phyloP scores from a whole-genome alignment of 208 protist genomes.

The Trypanosoma mega region DNA sequence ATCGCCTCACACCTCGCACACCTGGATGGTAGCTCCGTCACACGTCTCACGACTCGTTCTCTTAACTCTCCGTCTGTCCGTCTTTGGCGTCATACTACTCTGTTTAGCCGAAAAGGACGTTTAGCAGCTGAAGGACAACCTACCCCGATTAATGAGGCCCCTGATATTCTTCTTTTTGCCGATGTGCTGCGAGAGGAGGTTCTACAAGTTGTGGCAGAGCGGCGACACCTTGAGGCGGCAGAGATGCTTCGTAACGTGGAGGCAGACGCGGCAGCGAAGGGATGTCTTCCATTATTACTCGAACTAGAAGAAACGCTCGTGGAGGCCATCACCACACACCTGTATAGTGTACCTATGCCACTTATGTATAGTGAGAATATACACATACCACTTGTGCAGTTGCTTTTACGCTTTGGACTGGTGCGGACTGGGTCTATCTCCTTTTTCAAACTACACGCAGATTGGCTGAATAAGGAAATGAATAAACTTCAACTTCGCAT shows the following conservation, averaged over 20 bases:
- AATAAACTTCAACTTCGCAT: slow-evolving; percentile 63
- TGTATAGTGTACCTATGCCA: slow-evolving; percentile 58
- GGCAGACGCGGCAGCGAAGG: slow-evolving; percentile 41
- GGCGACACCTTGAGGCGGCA: slow-evolving; percentile 63
- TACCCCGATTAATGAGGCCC: too few species aligned
- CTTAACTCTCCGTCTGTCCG: slow-evolving; percentile 61
- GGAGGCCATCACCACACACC: slow-evolving; percentile 33
- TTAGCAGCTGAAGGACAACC: too few species aligned
- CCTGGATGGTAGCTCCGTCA: neutral
- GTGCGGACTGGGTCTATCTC: slow-evolving; percentile 41
- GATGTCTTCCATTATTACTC: slow-evolving; percentile 66
- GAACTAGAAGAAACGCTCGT: slow-evolving; percentile 70
- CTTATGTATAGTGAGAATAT: slow-evolving; percentile 72
- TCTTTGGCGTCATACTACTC: slow-evolving; percentile 51
- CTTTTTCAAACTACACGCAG: slow-evolving; percentile 66
- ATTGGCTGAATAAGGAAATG: slow-evolving; percentile 71
- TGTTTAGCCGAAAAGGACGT: slow-evolving; percentile 5
- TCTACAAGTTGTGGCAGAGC: slow-evolving; percentile 61
- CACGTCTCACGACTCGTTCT: slow-evolving; percentile 55
- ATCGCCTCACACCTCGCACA: neutral
- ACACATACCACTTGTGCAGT: slow-evolving; percentile 76
- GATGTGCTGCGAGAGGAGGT: slow-evolving; percentile 71
- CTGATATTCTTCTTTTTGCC: slow-evolving; percentile 57
- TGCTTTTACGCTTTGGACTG: slow-evolving; percentile 77
- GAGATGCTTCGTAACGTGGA: slow-evolving; percentile 63